Evolutionary conservation across 495 filamentous ascomycete species (phyloP).

Genomic region (Usnea hakonensis): DNA sequence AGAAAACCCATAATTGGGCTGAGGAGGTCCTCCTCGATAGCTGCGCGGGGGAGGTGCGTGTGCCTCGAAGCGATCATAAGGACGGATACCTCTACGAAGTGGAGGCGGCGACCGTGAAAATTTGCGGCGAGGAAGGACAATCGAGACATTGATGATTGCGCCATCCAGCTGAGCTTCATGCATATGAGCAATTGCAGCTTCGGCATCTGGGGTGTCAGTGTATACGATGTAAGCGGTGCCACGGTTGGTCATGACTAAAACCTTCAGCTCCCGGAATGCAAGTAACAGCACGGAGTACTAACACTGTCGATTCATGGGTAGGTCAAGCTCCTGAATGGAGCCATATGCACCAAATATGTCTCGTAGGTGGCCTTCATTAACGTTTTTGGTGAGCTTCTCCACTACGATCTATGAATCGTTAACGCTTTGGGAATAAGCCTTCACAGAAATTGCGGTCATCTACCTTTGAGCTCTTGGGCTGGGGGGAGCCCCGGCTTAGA

Average conservation of each 20-base stretch:
- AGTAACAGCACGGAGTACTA: slow-evolving; percentile 26
- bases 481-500: slow-evolving; percentile 33
- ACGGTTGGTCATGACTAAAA: slow-evolving; percentile 75
- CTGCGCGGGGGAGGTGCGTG: slow-evolving; percentile 28
- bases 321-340: slow-evolving; percentile 72
- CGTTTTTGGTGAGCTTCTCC: slow-evolving; percentile 93
- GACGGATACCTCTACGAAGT: slow-evolving; percentile 27
- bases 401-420: slow-evolving; percentile 66
- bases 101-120: slow-evolving; percentile 48
- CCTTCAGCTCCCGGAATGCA: slow-evolving; percentile 3
- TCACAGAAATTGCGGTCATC: slow-evolving; percentile 3
- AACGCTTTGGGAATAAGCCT: background rate
- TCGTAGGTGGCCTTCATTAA: slow-evolving; percentile 75
- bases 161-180: slow-evolving; percentile 96
- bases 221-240: slow-evolving; percentile 94
- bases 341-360: slow-evolving; percentile 93
- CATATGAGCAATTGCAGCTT: slow-evolving; percentile 91
- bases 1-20: slow-evolving; percentile 16
- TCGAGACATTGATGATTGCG: slow-evolving; percentile 78
- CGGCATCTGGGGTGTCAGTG: slow-evolving; percentile 65
- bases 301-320: slow-evolving; percentile 86
- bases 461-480: slow-evolving; percentile 53
- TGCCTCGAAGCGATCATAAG: slow-evolving; percentile 28
- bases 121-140: slow-evolving; percentile 75
- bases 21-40: slow-evolving; percentile 24